Evolutionary conservation across 768 basidiomycete genomes (phyloP).

Genomic region (Lentinula raphanica): DNA sequence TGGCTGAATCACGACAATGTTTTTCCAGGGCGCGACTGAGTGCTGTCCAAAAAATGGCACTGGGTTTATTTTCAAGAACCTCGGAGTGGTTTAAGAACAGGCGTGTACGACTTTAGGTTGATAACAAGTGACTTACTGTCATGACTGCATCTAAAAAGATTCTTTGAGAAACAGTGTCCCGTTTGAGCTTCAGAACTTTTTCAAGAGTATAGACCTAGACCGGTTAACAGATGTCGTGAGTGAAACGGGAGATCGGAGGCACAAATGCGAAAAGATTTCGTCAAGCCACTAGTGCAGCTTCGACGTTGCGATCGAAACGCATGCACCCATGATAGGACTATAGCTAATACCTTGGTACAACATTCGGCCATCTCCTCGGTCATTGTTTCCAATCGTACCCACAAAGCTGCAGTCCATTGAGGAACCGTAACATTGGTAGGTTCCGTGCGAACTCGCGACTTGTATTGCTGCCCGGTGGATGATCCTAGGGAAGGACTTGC

Average conservation of each 20-base stretch:
- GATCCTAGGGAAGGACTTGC: slow-evolving; percentile 1
- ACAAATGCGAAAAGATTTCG: background rate
- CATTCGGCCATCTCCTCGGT: slow-evolving; percentile 86
- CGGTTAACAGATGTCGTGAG: background rate
- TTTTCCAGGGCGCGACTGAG: slow-evolving; percentile 78
- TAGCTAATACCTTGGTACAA: slow-evolving; percentile 68
- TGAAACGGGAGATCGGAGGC: background rate
- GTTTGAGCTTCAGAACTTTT: slow-evolving; percentile 87
- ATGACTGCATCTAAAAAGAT: slow-evolving; percentile 91
- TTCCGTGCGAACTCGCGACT: slow-evolving; percentile 83
- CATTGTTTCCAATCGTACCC: slow-evolving; percentile 75
- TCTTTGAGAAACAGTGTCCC: slow-evolving; percentile 68
- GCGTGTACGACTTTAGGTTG: background rate
- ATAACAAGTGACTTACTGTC: slow-evolving; percentile 50
- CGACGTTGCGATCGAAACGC: background rate
- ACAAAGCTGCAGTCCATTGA: slow-evolving; percentile 79
- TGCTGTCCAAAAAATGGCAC: slow-evolving; percentile 85
- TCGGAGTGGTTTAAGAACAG: slow-evolving; percentile 22
- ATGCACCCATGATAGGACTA: slow-evolving; percentile 14
- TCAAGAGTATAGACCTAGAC: slow-evolving; percentile 90
- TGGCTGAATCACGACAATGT: slow-evolving; percentile 72
- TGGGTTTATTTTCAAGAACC: slow-evolving; percentile 88
- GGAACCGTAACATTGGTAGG: slow-evolving; percentile 85
- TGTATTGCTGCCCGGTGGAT: slow-evolving; percentile 43
- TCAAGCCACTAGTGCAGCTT: background rate